These are phyloP conservation scores for Wallacemonas sp. DNA, from an alignment of 208 protist species.

Conservation along the genomic window DNA sequence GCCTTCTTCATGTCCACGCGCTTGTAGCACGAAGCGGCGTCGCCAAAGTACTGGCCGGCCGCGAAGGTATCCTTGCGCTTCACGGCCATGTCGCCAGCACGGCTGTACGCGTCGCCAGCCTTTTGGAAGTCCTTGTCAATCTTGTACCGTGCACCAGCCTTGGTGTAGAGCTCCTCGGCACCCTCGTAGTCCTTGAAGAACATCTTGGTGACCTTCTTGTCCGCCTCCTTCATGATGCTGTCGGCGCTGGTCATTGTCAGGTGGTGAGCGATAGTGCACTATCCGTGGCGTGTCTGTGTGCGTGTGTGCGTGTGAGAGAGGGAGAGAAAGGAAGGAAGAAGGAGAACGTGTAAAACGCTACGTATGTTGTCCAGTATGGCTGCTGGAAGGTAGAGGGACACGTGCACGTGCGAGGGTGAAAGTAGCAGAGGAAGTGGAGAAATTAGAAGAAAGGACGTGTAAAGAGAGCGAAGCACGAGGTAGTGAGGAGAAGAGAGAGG, in stretches of 20 bases:
- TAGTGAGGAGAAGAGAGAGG: too few species aligned
- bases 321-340: too few species aligned
- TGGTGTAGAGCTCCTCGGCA: slow-evolving; percentile 79
- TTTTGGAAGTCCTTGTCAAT: slow-evolving; percentile 74
- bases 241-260: slow-evolving; percentile 34
- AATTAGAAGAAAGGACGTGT: too few species aligned
- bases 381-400: too few species aligned
- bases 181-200: slow-evolving; percentile 88
- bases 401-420: too few species aligned
- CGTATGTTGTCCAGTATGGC: too few species aligned
- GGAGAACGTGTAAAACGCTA: too few species aligned
- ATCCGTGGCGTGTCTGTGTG: neutral
- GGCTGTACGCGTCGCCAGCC: slow-evolving; percentile 76
- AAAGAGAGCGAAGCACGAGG: too few species aligned
- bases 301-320: neutral
- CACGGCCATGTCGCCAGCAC: slow-evolving; percentile 66
- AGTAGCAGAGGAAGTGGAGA: too few species aligned
- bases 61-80: slow-evolving; percentile 52
- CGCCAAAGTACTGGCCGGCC: slow-evolving; percentile 44
- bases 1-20: slow-evolving; percentile 66
- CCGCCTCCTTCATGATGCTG: slow-evolving; percentile 55
- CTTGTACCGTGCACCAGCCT: slow-evolving; percentile 72
- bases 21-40: slow-evolving; percentile 70
- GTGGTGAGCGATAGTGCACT: neutral
- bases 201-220: slow-evolving; percentile 77